Evolutionary conservation across 805 yeast species (phyloP).

Genomic region (Wickerhamiella azyma): DNA sequence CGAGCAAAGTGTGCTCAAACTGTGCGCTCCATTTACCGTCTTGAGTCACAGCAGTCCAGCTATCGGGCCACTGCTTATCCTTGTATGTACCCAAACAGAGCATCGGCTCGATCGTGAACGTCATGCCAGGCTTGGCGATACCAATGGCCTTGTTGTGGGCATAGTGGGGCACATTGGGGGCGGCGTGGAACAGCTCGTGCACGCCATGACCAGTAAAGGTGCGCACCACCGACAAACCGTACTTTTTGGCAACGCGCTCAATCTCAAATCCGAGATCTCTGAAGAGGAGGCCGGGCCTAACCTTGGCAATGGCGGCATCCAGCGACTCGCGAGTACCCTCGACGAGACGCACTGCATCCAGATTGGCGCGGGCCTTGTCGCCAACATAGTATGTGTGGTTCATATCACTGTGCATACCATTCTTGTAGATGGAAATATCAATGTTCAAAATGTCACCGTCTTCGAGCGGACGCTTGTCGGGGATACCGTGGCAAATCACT

Average conservation of each 20-base stretch:
- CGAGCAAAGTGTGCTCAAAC: constrained; percentile 79
- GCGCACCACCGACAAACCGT: constrained; percentile 75
- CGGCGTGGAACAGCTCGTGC: constrained; percentile 73
- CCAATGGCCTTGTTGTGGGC: constrained; percentile 89
- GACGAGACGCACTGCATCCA: constrained; percentile 74
- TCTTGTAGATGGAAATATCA: constrained; percentile 72
- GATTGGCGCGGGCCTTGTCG: constrained; percentile 64
- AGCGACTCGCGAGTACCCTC: constrained; percentile 84
- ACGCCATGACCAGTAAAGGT: constrained; percentile 92
- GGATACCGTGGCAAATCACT: constrained; percentile 93
- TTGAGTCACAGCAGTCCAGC: constrained; percentile 87
- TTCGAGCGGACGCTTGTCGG: constrained; percentile 71
- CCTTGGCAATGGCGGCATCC: constrained; percentile 65
- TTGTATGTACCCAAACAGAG: constrained; percentile 68
- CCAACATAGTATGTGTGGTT: constrained; percentile 97
- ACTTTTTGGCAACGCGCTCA: constrained; percentile 68
- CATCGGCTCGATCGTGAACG: constrained; percentile 97
- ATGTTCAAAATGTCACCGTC: constrained; percentile 93
- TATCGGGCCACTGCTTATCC: constrained; percentile 90
- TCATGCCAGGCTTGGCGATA: constrained; percentile 88
- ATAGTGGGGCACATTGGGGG: constrained; percentile 89
- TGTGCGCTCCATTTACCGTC: constrained; percentile 90
- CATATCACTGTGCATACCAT: constrained; percentile 87
- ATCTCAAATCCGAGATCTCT: constrained; percentile 77
- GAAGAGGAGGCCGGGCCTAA: constrained; percentile 86